phyloP scores from a whole-genome alignment of 768 basidiomycete genomes.

The Suillus americanus region DNA sequence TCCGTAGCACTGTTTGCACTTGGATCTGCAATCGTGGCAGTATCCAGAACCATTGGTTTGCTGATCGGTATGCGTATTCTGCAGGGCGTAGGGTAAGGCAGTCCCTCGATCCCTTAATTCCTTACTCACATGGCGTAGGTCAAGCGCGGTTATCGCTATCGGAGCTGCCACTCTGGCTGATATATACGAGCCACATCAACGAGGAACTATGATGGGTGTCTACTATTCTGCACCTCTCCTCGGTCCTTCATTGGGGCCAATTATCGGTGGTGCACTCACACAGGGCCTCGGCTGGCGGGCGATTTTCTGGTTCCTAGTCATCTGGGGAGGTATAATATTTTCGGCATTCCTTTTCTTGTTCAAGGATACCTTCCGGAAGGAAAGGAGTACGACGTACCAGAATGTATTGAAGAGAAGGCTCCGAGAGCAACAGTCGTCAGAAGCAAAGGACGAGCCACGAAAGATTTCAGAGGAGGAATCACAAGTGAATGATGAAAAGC shows the following conservation, averaged over 20 bases:
- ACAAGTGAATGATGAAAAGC: not conserved
- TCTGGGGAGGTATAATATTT: constrained; percentile 53
- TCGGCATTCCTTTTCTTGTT: constrained; percentile 65
- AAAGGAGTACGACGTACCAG: constrained; percentile 82
- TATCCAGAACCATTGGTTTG: constrained; percentile 52
- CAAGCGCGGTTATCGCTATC: constrained; percentile 66
- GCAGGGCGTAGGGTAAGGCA: constrained; percentile 58
- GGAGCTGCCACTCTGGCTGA: constrained; percentile 81
- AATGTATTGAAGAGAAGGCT: constrained; percentile 50
- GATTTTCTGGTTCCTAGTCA: constrained; percentile 80
- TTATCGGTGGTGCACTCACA: constrained; percentile 69
- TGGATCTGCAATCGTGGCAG: constrained; percentile 58
- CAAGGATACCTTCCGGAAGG: constrained; percentile 79
- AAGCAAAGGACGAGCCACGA: constrained; percentile 20
- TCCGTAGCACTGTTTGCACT: constrained; percentile 54
- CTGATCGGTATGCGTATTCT: constrained; percentile 68
- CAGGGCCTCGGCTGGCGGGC: constrained; percentile 76
- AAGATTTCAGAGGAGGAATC: constrained; percentile 3
- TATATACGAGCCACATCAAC: constrained; percentile 73
- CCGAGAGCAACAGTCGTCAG: constrained; percentile 20
- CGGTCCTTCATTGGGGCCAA: constrained; percentile 64
- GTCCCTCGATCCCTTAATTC: too few species aligned
- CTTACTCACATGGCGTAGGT: constrained; percentile 34
- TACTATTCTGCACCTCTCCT: constrained; percentile 82
- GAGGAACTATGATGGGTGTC: constrained; percentile 82